These are phyloP conservation scores for Termitomyces sp. DNA, from an alignment of 768 basidiomycete genomes.

Conservation along the genomic window DNA sequence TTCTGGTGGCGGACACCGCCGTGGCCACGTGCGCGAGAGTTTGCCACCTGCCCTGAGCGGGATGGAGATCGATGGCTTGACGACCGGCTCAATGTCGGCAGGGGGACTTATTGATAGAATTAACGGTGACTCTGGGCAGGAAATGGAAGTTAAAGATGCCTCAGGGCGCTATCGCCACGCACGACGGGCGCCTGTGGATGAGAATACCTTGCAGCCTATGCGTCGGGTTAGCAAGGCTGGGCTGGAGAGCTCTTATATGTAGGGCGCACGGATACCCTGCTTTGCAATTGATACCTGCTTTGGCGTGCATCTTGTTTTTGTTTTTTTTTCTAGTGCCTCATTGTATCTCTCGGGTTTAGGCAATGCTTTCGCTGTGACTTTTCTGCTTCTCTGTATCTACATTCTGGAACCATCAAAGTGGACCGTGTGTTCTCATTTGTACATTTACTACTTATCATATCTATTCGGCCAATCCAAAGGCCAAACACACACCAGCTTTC, in stretches of 20 bases:
- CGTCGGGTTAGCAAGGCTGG: conserved; percentile 92
- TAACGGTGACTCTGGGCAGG: conserved; percentile 70
- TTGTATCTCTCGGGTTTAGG: conserved; percentile 1
- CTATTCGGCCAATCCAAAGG: background rate
- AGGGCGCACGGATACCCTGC: conserved; percentile 6
- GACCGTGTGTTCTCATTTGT: background rate
- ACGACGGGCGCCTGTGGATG: conserved; percentile 81
- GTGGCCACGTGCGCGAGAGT: conserved; percentile 70
- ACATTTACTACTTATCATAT: conserved; percentile 6
- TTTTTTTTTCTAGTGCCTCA: background rate
- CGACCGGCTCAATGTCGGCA: conserved; percentile 30
- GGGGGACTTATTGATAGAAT: conserved; percentile 33
- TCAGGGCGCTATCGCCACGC: conserved; percentile 85
- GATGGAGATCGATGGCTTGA: conserved; percentile 21
- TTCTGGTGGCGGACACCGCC: conserved; percentile 35
- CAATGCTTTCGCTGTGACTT: background rate
- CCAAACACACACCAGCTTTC: background rate
- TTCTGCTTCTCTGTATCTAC: conserved; percentile 4
- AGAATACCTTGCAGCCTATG: conserved; percentile 84
- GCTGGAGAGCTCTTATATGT: conserved; percentile 57
- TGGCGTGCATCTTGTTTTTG: background rate
- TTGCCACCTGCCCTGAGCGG: conserved; percentile 37
- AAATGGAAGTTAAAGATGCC: conserved; percentile 86
- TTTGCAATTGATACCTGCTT: background rate
- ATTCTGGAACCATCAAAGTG: conserved; percentile 1